Percentiles rank a stretch among this genome's conserved stretches.
Evolutionary conservation across 2,329 filamentous ascomycete genomes (phyloP).

Genomic region (Monascus ruber): DNA sequence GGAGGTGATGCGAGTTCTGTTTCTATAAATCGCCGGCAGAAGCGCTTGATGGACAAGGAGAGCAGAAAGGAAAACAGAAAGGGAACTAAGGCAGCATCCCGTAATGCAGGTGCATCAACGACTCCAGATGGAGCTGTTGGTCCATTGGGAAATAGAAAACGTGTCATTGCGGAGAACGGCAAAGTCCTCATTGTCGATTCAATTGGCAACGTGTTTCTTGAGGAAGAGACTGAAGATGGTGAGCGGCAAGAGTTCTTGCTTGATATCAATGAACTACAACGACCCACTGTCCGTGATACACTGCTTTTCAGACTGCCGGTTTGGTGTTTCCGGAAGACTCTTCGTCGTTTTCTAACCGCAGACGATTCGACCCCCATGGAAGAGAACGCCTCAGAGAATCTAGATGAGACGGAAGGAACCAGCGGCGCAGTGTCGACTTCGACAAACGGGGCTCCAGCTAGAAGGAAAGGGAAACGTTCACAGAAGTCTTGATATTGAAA

Average conservation of each 20-base stretch:
- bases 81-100: slow-evolving; percentile 19
- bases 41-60: slow-evolving; percentile 79
- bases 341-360: slow-evolving; percentile 16
- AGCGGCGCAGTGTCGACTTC: slow-evolving; percentile 15
- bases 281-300: slow-evolving; percentile 70
- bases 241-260: slow-evolving; percentile 72
- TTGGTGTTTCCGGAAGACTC: slow-evolving; percentile 51
- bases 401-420: slow-evolving; percentile 9
- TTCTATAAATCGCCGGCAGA: slow-evolving; percentile 73
- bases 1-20: slow-evolving; percentile 40
- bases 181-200: slow-evolving; percentile 91
- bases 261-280: slow-evolving; percentile 72
- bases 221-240: slow-evolving; percentile 81
- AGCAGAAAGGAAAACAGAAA: slow-evolving; percentile 54
- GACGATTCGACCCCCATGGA: slow-evolving; percentile 6
- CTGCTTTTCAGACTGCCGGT: slow-evolving; percentile 67
- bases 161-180: slow-evolving; percentile 86
- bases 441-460: slow-evolving; percentile 8
- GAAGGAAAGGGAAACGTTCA: slow-evolving; percentile 18
- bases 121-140: slow-evolving; percentile 43
- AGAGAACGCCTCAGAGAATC: slow-evolving; percentile 5
- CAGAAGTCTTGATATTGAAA: slow-evolving; percentile 13
- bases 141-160: slow-evolving; percentile 67
- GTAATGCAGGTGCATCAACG: slow-evolving; percentile 36
- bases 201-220: slow-evolving; percentile 84